Evolutionary conservation across 2,329 filamentous ascomycete species (phyloP).

Genomic region (Alternaria incomplexa): DNA sequence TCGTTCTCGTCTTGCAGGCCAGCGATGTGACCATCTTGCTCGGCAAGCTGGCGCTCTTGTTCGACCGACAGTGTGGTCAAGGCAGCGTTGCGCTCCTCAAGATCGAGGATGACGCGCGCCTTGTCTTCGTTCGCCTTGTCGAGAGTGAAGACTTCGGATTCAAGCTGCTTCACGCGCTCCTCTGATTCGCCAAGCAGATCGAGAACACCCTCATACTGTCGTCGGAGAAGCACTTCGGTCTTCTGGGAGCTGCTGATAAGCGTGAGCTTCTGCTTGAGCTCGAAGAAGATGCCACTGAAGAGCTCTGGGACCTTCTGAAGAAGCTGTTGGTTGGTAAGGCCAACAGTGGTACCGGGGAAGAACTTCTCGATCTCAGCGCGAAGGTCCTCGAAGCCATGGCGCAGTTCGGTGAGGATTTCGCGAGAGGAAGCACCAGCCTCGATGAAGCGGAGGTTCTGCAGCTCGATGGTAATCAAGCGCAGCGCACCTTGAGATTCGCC

Average conservation of each 20-base stretch:
- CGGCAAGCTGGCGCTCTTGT: slow-evolving; percentile 43
- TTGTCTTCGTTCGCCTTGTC: slow-evolving; percentile 48
- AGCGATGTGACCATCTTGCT: slow-evolving; percentile 37
- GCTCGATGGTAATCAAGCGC: slow-evolving; percentile 52
- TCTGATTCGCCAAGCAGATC: slow-evolving; percentile 39
- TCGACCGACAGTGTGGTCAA: slow-evolving; percentile 38
- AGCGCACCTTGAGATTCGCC: slow-evolving; percentile 50
- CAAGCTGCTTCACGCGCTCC: slow-evolving; percentile 45
- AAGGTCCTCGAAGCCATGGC: slow-evolving; percentile 49
- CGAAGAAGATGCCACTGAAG: slow-evolving; percentile 46
- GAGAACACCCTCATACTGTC: slow-evolving; percentile 39
- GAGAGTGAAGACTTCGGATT: slow-evolving; percentile 45
- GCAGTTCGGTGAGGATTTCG: slow-evolving; percentile 49
- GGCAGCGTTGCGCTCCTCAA: slow-evolving; percentile 41
- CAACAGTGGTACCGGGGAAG: slow-evolving; percentile 48
- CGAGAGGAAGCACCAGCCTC: slow-evolving; percentile 38
- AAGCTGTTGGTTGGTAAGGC: slow-evolving; percentile 49
- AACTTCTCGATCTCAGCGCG: slow-evolving; percentile 50
- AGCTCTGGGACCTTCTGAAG: slow-evolving; percentile 47
- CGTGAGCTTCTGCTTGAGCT: slow-evolving; percentile 39
- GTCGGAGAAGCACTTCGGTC: slow-evolving; percentile 46
- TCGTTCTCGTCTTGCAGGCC: slow-evolving; percentile 36
- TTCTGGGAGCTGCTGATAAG: slow-evolving; percentile 42
- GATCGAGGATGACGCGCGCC: slow-evolving; percentile 45
- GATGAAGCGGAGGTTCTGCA: slow-evolving; percentile 52